Evolutionary conservation across 2,329 filamentous ascomycete genomes (phyloP).

Genomic region (Aspergillus sergii): DNA sequence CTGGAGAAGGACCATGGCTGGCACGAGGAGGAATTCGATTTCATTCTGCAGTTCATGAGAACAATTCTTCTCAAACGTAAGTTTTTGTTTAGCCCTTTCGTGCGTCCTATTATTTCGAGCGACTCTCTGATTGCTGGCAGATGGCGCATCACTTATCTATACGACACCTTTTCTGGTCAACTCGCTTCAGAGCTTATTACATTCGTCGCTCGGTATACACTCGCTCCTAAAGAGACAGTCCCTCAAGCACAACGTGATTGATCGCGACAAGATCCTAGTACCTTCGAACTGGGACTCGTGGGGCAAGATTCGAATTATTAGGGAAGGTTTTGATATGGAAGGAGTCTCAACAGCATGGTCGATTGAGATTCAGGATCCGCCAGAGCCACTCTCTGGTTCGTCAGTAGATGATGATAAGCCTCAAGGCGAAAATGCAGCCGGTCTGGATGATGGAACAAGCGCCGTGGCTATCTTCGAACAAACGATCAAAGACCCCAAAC

Average conservation of each 20-base stretch:
- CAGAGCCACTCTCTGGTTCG: conserved; percentile 31
- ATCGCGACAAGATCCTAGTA: conserved; percentile 90
- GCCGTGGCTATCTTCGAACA: conserved; percentile 77
- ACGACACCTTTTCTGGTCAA: conserved; percentile 76
- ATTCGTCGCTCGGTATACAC: conserved; percentile 83
- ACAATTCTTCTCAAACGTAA: conserved; percentile 85
- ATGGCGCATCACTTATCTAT: conserved; percentile 83
- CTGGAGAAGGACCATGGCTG: conserved; percentile 88
- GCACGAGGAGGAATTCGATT: conserved; percentile 97
- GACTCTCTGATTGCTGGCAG: conserved; percentile 46
- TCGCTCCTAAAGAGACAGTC: conserved; percentile 77
- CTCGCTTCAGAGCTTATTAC: conserved; percentile 76
- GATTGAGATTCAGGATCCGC: conserved; percentile 70
- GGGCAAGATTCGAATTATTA: conserved; percentile 91
- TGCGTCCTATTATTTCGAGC: conserved; percentile 1
- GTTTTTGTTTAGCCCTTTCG: conserved; percentile 36
- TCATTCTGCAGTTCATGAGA: conserved; percentile 87
- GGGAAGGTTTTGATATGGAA: conserved; percentile 92
- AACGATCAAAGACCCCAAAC: conserved; percentile 74
- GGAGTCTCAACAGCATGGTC: conserved; percentile 82
- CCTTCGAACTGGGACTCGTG: conserved; percentile 98
- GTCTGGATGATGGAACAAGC: conserved; percentile 49
- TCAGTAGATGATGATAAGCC: conserved; percentile 31
- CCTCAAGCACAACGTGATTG: conserved; percentile 87
- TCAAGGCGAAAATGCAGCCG: conserved; percentile 20